A percentile compares a stretch with the other conserved stretches of the same genome.
These are phyloP conservation scores for Rhizoclosmatium globosum DNA, from an alignment of 192 early-diverging fungal genomes.

Conservation along the genomic window DNA sequence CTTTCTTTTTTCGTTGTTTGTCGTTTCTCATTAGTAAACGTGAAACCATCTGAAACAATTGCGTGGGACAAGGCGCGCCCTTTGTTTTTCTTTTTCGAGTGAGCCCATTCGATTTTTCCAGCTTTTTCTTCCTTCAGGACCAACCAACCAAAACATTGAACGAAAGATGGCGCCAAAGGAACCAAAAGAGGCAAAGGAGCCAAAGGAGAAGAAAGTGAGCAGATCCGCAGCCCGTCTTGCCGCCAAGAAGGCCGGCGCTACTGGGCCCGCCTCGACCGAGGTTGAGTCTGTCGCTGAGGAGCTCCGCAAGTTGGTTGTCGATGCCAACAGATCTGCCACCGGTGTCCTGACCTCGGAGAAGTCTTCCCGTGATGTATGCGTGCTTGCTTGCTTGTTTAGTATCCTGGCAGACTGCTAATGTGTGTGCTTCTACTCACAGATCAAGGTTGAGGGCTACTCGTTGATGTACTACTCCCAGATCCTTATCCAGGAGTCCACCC, in stretches of 20 bases:
- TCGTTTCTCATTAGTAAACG: background rate
- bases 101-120: background rate
- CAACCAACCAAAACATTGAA: background rate
- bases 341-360: constrained; percentile 92
- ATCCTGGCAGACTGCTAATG: background rate
- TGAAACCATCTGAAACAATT: background rate
- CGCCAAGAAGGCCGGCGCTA: constrained; percentile 19
- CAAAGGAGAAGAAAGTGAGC: constrained; percentile 34
- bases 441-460: constrained; percentile 87
- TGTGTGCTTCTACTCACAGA: constrained; percentile 15
- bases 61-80: background rate
- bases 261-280: constrained; percentile 16
- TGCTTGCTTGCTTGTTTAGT: background rate
- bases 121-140: constrained; percentile 2
- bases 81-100: constrained; percentile 20
- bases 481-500: constrained; percentile 90
- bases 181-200: constrained; percentile 30
- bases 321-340: constrained; percentile 83
- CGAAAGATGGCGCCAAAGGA: constrained; percentile 29
- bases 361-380: constrained; percentile 81
- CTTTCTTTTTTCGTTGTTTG: background rate
- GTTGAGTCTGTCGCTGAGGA: constrained; percentile 43
- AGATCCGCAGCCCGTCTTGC: constrained; percentile 34
- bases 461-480: constrained; percentile 94
- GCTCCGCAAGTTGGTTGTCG: constrained; percentile 57